Conservation (phyloP, 208 protist genomes). For the Leishmania guyanensis region DNA sequence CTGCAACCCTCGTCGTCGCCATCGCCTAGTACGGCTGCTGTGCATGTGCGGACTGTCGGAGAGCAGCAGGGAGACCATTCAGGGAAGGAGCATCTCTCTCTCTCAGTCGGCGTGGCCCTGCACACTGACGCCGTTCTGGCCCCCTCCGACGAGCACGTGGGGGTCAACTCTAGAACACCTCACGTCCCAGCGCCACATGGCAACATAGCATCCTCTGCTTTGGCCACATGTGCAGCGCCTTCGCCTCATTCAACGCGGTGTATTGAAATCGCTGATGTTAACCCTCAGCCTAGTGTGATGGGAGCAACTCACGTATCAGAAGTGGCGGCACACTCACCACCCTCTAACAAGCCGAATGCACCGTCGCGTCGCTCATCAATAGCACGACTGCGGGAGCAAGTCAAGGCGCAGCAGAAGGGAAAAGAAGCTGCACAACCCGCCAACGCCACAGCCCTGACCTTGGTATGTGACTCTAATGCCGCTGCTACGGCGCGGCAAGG, state of each 20-base stretch:
- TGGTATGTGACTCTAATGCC: background rate
- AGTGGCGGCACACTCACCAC: slow-evolving; percentile 8
- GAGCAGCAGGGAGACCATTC: background rate
- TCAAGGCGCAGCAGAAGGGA: background rate
- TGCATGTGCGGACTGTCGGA: background rate
- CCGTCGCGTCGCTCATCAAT: slow-evolving; percentile 20
- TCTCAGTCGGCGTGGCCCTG: too few relatives aligned
- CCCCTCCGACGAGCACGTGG: background rate
- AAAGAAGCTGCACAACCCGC: background rate
- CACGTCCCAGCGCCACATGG: background rate
- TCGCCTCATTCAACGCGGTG: background rate
- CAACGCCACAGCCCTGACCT: background rate
- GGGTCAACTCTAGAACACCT: background rate
- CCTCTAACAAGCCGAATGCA: slow-evolving; percentile 9
- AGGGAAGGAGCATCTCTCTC: too few relatives aligned
- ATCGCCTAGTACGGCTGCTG: background rate
- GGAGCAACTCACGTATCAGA: background rate
- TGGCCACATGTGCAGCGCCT: background rate
- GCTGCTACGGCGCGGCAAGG: background rate
- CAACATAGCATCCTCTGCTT: background rate
- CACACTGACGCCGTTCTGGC: background rate
- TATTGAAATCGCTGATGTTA: background rate
- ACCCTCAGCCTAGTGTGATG: background rate
- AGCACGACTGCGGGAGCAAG: slow-evolving; percentile 13
- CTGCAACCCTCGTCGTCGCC: background rate